Evolutionary conservation across 2,329 filamentous ascomycete species (phyloP), one percentile per base, ranked within the genome.

Genomic region (Neoarthrinium moseri): DNA sequence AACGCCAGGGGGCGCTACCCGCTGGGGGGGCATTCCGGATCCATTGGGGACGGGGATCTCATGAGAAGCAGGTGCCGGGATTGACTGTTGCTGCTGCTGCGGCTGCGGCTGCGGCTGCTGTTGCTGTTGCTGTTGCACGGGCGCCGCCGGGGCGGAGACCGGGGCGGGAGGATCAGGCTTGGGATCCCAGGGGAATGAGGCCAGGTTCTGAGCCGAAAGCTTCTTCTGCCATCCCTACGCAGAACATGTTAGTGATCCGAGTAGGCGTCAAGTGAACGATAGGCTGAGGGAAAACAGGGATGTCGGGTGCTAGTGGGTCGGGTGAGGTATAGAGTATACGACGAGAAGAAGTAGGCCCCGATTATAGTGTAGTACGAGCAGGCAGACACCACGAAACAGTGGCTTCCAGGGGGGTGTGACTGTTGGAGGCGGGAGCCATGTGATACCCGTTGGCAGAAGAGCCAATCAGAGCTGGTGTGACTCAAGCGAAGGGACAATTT

Each of bases 181-280:
- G 34, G 94, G 92, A 63, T 99, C 94, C 94, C 94, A 99, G 10
- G 94, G 92, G 65, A 97, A 96, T 47, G 81, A 75, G 49, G 94
- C 94, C 51, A 97, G 86, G 55, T 87, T 83, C 54, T 95, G 83
- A 56, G 84, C 83, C 1, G 91, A 87, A 27, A 99, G 78, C 69
- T 95, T 96, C 59, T 85, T 78, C 75, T 97, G 91, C 94, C 94
- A 99, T 71, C 86, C 89, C 91, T 97, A 64, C 51, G 33, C 42
- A 34, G 22, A 38, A 44, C 17, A n/a, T 48, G 48, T 57, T 47
- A 59, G 52, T 43, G 15, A 46, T 33, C n/a, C n/a, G n/a, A n/a
- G n/a, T n/a, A n/a, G n/a, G n/a, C n/a, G n/a, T n/a, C n/a, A n/a
- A n/a, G n/a, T n/a, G n/a, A n/a, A n/a, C n/a, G n/a, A n/a, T n/a